Evolutionary conservation across 139 green algal genomes (phyloP).

Genomic region (Coelastrella sp.): DNA sequence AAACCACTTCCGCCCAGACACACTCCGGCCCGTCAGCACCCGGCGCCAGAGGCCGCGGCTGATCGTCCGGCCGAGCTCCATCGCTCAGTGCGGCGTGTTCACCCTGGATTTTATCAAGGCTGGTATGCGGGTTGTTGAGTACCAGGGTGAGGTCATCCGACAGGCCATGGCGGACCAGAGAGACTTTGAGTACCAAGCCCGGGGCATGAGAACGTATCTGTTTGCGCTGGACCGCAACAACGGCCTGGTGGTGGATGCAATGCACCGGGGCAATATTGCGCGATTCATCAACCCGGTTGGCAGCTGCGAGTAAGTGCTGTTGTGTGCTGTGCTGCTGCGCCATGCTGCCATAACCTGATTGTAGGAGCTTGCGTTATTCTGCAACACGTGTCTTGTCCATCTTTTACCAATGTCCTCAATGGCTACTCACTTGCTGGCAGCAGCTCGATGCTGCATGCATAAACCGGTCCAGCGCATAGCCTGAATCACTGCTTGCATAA

Average conservation of each 20-base stretch:
- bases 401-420: too few relatives aligned
- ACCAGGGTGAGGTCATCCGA: slow-evolving; percentile 51
- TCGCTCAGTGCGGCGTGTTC: slow-evolving; percentile 55
- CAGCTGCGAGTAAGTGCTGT: slow-evolving; percentile 8
- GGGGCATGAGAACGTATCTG: slow-evolving; percentile 8
- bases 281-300: slow-evolving; percentile 81
- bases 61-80: slow-evolving; percentile 48
- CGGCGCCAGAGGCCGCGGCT: slow-evolving; percentile 6
- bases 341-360: background rate
- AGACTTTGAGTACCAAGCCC: slow-evolving; percentile 38
- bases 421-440: too few relatives aligned
- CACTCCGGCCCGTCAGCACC: too few relatives aligned
- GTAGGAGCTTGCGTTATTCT: too few relatives aligned
- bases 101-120: background rate
- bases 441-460: too few relatives aligned
- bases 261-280: slow-evolving; percentile 57
- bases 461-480: background rate
- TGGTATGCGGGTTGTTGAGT: slow-evolving; percentile 53
- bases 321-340: background rate
- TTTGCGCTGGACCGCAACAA: slow-evolving; percentile 10
- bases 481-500: background rate
- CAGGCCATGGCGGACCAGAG: slow-evolving; percentile 52
- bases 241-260: slow-evolving; percentile 73
- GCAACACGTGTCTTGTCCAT: too few relatives aligned
- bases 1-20: too few relatives aligned